These are phyloP conservation scores for Plectranthus barbatus DNA, from an alignment of 257 asterid species.

Conservation along the genomic window DNA sequence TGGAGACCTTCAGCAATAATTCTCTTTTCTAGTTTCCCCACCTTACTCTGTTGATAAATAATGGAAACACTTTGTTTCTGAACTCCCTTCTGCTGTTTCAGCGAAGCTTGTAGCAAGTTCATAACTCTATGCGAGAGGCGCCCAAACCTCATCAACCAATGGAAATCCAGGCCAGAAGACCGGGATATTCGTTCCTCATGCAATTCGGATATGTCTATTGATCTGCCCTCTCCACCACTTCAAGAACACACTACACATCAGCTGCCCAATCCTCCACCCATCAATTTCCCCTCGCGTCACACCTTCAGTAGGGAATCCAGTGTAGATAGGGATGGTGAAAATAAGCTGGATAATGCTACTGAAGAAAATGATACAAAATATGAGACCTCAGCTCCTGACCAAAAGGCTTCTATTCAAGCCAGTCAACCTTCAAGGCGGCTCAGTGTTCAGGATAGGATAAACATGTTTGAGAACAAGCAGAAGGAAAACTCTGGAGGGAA, in stretches of 20 bases:
- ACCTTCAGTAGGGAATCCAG: slow-evolving; percentile 28
- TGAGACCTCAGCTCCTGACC: slow-evolving; percentile 26
- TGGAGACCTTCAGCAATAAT: not conserved
- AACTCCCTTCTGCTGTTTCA: slow-evolving; percentile 20
- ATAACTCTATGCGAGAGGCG: slow-evolving; percentile 53
- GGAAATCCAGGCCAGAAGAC: slow-evolving; percentile 38
- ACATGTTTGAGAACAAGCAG: slow-evolving; percentile 80
- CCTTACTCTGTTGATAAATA: not conserved
- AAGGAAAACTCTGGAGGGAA: slow-evolving; percentile 75
- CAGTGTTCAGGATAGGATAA: slow-evolving; percentile 89
- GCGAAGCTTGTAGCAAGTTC: slow-evolving; percentile 82
- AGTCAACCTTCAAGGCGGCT: slow-evolving; percentile 61
- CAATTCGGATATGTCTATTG: slow-evolving; percentile 51
- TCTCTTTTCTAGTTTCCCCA: not conserved
- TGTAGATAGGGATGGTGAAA: slow-evolving; percentile 24
- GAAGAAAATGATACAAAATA: slow-evolving; percentile 25
- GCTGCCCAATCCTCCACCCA: slow-evolving; percentile 19
- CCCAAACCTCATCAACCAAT: slow-evolving; percentile 44
- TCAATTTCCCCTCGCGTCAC: slow-evolving; percentile 13
- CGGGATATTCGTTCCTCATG: slow-evolving; percentile 49
- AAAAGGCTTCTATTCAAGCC: slow-evolving; percentile 25
- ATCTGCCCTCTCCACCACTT: slow-evolving; percentile 26
- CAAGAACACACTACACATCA: slow-evolving; percentile 21
- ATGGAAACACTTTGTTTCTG: not conserved
- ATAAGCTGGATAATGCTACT: slow-evolving; percentile 1